These are phyloP conservation scores for Typha latifolia DNA, from an alignment of 176 grass and related monocot genomes.

Conservation along the genomic window DNA sequence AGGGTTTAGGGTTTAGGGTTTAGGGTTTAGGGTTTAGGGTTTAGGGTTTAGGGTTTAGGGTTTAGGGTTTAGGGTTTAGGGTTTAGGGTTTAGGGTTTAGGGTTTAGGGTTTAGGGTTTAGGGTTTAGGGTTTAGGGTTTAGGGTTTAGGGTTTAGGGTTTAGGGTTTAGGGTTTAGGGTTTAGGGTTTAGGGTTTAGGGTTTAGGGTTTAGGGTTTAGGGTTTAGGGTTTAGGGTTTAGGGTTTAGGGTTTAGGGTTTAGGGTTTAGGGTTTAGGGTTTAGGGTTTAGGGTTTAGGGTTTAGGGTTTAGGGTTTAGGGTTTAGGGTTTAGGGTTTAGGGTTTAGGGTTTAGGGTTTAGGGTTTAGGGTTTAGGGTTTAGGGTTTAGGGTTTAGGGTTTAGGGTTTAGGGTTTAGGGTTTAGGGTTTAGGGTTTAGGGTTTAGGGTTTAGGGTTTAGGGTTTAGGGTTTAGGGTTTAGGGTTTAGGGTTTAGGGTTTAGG, in stretches of 20 bases:
- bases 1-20: conserved; percentile 23
- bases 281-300: conserved; percentile 17
- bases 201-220: conserved; percentile 19
- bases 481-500: conserved; percentile 27
- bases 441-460: conserved; percentile 22
- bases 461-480: conserved; percentile 23
- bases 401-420: conserved; percentile 23
- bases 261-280: conserved; percentile 11
- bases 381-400: conserved; percentile 24
- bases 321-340: conserved; percentile 4
- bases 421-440: conserved; percentile 24
- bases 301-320: conserved; percentile 6
- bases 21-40: conserved; percentile 28
- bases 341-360: conserved; percentile 8
- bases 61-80: conserved; percentile 12
- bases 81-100: conserved; percentile 16
- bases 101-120: conserved; percentile 23
- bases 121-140: conserved; percentile 17
- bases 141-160: conserved; percentile 13
- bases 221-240: conserved; percentile 6
- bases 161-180: conserved; percentile 9
- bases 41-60: conserved; percentile 26
- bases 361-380: conserved; percentile 18
- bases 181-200: conserved; percentile 16
- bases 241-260: conserved; percentile 10